Evolutionary conservation across 257 asterid species (phyloP).

Genomic region (Solanum clarkiae): DNA sequence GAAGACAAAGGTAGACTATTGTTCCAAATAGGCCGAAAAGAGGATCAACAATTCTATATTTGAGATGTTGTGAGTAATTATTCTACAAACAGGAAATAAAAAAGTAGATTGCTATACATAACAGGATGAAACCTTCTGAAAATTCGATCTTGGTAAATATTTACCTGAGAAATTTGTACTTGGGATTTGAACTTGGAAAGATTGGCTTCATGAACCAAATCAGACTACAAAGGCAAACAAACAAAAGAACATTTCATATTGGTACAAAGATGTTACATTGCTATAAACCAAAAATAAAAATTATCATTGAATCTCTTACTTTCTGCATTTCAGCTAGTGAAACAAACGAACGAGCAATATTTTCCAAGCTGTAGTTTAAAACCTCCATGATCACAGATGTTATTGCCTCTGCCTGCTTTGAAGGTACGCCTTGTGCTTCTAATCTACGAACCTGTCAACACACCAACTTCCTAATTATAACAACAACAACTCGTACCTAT

Average conservation of each 20-base stretch:
- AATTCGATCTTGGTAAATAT: not conserved
- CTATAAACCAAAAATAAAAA: not conserved
- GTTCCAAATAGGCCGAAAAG: not conserved
- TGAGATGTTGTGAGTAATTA: not conserved
- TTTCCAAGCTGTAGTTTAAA: constrained; percentile 44
- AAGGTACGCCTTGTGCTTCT: constrained; percentile 51
- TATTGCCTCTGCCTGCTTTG: constrained; percentile 58
- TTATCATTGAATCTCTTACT: constrained; percentile 13
- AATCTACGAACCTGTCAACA: constrained; percentile 37
- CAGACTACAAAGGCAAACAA: constrained; percentile 17
- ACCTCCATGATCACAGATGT: constrained; percentile 47
- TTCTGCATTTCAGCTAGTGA: constrained; percentile 51
- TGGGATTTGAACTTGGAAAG: constrained; percentile 46
- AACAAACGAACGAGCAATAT: constrained; percentile 30
- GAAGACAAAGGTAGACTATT: not conserved
- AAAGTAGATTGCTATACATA: not conserved
- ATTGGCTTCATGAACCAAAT: constrained; percentile 33
- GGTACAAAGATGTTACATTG: not conserved
- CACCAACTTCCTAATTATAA: not conserved
- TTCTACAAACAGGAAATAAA: not conserved
- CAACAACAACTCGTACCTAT: not conserved
- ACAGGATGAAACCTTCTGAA: not conserved
- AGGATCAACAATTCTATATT: not conserved
- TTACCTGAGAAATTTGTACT: constrained; percentile 50
- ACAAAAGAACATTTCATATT: not conserved